Percentiles rank a stretch among this genome's conserved stretches.
Conservation (phyloP, 495 filamentous ascomycete genomes). For the Penicillium silybi region DNA sequence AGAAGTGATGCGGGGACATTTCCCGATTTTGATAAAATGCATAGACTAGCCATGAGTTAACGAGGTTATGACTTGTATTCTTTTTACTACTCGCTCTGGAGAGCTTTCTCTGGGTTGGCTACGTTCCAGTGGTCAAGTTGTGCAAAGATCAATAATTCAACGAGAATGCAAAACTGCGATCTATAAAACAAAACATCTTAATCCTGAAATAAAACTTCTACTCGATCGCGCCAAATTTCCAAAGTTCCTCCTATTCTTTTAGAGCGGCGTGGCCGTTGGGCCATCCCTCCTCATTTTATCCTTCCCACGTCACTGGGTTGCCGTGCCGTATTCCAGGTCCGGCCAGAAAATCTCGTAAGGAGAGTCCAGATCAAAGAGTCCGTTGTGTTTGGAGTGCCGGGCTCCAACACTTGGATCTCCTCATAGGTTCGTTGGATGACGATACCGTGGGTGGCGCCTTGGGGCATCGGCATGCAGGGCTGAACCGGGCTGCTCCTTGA, state of each 20-base stretch:
- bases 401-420: neutral
- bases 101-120: neutral
- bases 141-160: neutral
- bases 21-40: slow-evolving; percentile 1
- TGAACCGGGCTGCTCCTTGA: neutral
- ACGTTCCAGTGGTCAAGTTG: neutral
- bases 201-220: slow-evolving; percentile 1
- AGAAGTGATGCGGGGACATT: slow-evolving; percentile 29
- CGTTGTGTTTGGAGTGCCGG: slow-evolving; percentile 1
- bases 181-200: slow-evolving; percentile 2
- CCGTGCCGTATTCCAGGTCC: slow-evolving; percentile 1
- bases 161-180: neutral
- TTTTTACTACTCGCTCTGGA: neutral
- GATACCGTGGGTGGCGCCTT: neutral
- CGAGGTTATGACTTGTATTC: slow-evolving; percentile 11
- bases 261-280: neutral
- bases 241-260: neutral
- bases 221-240: neutral
- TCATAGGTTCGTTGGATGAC: neutral
- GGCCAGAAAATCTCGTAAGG: neutral
- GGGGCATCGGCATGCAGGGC: neutral
- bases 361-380: neutral
- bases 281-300: neutral
- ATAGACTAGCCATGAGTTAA: slow-evolving; percentile 8
- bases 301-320: neutral